A percentile compares a stretch with the other conserved stretches of the same genome.
These are phyloP conservation scores for Aspergillus eucalypticola DNA, from an alignment of 2,329 filamentous ascomycete species.

Conservation along the genomic window DNA sequence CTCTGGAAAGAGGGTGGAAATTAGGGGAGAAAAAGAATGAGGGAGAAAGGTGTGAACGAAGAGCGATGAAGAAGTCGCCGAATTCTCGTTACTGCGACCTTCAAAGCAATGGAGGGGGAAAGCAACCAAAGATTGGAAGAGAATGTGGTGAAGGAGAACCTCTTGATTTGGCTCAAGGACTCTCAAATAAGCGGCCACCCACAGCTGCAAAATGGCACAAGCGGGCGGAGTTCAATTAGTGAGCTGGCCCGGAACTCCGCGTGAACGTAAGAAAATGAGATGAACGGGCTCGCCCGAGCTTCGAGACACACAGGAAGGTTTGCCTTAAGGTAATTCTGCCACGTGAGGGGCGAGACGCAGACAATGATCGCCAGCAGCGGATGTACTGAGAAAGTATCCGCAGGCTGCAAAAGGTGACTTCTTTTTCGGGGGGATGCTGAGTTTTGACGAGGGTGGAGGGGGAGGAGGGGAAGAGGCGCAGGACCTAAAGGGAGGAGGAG, in stretches of 20 bases:
- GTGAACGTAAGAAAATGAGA: constrained; percentile 6
- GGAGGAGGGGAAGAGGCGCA: constrained; percentile 12
- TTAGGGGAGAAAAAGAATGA: too few species aligned
- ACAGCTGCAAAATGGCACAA: constrained; percentile 20
- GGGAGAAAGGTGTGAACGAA: not conserved
- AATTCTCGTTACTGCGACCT: constrained; percentile 3
- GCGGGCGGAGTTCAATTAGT: constrained; percentile 16
- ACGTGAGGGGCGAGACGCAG: constrained; percentile 18
- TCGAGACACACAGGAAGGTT: constrained; percentile 11
- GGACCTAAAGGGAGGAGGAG: constrained; percentile 11
- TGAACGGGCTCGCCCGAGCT: constrained; percentile 10
- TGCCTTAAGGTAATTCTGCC: constrained; percentile 18
- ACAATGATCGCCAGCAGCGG: constrained; percentile 17
- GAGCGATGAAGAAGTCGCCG: not conserved
- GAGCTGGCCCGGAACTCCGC: constrained; percentile 13
- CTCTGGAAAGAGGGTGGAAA: not conserved
- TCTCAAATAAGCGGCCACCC: constrained; percentile 22
- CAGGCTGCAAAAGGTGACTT: constrained; percentile 12
- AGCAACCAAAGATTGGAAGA: constrained; percentile 5
- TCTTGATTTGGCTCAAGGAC: constrained; percentile 14
- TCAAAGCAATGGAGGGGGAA: constrained; percentile 1
- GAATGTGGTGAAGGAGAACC: not conserved
- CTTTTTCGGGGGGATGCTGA: constrained; percentile 11
- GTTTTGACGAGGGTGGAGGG: constrained; percentile 5
- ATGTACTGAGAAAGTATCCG: constrained; percentile 12